Base-by-base conservation (phyloP, 1,284 basidiomycete species). In the Austroboletus novae-zelandiae region DNA sequence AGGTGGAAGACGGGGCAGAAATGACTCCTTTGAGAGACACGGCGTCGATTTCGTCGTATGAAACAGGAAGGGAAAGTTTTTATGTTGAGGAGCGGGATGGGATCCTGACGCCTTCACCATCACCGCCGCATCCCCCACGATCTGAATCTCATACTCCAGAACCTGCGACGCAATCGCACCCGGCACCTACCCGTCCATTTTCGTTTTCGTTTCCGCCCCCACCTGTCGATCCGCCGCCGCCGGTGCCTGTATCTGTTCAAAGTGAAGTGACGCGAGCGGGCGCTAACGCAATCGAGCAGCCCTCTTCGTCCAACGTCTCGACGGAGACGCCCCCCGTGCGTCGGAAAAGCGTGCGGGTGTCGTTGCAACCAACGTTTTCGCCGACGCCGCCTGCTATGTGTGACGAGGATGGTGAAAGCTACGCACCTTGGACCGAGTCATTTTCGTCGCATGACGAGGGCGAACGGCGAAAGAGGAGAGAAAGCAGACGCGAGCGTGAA, bases 331-430 rank as follows among this genome's bases (percentile, higher is more conserved):
- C 40, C 1, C 72, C 77, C 3, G 66, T 69, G 3, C 73, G 84
- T 34, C 70, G 85, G 52, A 90, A 90, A 70, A 87, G 84, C 59
- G 88, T 90, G 32, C 74, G 87, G 9, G 82, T 90, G 50, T 86
- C 83, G 25, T 67, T 88, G 32, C 76, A 81, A 48, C 87, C 87
- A 2, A 86, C 84, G 25, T 88, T 84, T 65, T 84, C 84, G 25
- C 71, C 82, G 1, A 79, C 84, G 4, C 86, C 86, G 15, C 85
- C 85, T 39, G 80, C 81, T 30, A 60, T 80, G 32, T 76, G 80
- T 40, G 78, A 86, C 43, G 75, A 81, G n/a, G 61, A 61, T 7
- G 61, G 57, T 9, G 57, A 59, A 6, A 49, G 34, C 18, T 56
- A 61, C 50, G 58, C 59, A 31, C 64, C 65, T 11, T 67, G 66